Percentiles rank a stretch among this genome's conserved stretches.
Conservation (phyloP, 2,329 filamentous ascomycete genomes). For the Gyromitra esculenta region DNA sequence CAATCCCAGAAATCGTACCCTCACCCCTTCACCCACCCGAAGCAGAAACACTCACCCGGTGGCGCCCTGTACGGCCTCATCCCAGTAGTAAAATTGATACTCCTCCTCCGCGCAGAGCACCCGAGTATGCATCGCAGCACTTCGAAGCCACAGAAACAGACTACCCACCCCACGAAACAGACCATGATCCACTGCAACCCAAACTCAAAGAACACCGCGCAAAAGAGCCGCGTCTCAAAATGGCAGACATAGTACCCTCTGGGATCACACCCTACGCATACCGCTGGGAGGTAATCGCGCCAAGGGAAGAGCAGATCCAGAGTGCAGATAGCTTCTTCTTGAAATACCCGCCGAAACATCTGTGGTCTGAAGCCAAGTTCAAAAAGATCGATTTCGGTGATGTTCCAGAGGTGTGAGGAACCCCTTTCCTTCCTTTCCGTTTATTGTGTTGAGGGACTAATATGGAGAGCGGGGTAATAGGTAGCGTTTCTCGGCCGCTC, state of each 20-base stretch:
- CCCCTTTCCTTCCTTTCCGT: not conserved
- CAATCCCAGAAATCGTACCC: constrained; percentile 19
- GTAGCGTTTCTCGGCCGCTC: constrained; percentile 74
- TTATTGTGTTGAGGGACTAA: too few relatives aligned
- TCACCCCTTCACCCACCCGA: not conserved
- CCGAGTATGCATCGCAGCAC: not conserved
- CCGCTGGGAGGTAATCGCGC: constrained; percentile 66
- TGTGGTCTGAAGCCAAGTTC: constrained; percentile 71
- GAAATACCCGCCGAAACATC: constrained; percentile 65
- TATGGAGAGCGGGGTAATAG: constrained; percentile 65
- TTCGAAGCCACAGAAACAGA: not conserved
- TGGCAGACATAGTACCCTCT: constrained; percentile 24
- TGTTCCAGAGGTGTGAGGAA: constrained; percentile 59
- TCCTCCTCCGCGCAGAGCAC: not conserved
- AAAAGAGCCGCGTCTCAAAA: constrained; percentile 20
- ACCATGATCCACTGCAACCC: not conserved
- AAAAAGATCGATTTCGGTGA: constrained; percentile 67
- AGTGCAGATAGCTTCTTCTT: constrained; percentile 64
- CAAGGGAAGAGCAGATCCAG: constrained; percentile 62
- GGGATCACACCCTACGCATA: constrained; percentile 43
- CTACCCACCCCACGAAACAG: not conserved
- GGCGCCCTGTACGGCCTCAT: not conserved
- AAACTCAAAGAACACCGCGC: constrained; percentile 7
- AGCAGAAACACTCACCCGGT: not conserved
- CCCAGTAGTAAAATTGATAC: not conserved